These are phyloP conservation scores for Candida schatavii DNA, from an alignment of 805 yeast species.

Conservation along the genomic window DNA sequence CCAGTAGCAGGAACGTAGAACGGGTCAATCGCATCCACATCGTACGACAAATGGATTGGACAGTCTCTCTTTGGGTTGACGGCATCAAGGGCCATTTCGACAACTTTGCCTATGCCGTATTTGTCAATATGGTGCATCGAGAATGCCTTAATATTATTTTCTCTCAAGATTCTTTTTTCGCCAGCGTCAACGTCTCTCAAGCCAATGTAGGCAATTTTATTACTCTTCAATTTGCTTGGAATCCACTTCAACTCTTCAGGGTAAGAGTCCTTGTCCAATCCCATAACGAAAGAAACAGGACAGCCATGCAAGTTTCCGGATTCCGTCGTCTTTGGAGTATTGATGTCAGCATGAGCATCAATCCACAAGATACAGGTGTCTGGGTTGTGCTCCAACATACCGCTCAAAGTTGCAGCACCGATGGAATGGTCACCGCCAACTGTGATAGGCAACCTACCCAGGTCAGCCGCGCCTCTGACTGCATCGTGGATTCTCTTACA, in stretches of 20 bases:
- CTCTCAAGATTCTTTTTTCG: constrained; percentile 71
- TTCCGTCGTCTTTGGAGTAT: constrained; percentile 77
- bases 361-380: constrained; percentile 92
- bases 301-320: constrained; percentile 96
- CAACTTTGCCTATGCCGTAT: constrained; percentile 86
- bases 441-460: constrained; percentile 66
- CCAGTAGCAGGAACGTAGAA: constrained; percentile 95
- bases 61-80: constrained; percentile 64
- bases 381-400: constrained; percentile 73
- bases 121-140: constrained; percentile 96
- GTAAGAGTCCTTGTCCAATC: constrained; percentile 62
- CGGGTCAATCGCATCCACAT: constrained; percentile 97
- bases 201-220: constrained; percentile 87
- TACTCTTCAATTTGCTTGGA: constrained; percentile 59
- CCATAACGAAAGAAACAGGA: constrained; percentile 89
- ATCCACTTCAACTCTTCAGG: constrained; percentile 85
- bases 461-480: constrained; percentile 49
- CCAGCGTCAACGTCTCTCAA: constrained; percentile 89
- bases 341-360: constrained; percentile 97
- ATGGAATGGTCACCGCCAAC: constrained; percentile 97
- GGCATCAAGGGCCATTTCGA: constrained; percentile 82
- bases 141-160: constrained; percentile 74
- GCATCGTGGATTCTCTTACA: constrained; percentile 61
- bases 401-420: constrained; percentile 90
- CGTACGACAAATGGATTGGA: constrained; percentile 90